Evolutionary conservation across 2,329 filamentous ascomycete genomes (phyloP), one percentile per base, ranked within the genome.

Genomic region (Epichloe gansuensis): DNA sequence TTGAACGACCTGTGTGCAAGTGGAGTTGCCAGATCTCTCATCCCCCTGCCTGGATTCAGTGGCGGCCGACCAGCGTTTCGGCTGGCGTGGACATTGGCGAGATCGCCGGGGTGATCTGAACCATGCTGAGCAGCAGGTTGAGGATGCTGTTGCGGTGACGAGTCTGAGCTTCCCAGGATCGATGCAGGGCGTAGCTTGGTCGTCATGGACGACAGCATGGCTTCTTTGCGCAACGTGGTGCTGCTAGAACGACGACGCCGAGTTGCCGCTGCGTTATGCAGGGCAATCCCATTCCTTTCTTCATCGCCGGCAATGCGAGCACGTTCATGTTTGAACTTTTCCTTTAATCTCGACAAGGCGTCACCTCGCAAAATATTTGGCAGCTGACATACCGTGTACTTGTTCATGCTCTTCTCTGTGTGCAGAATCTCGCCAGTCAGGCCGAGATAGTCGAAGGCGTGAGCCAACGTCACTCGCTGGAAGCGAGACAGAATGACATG

Each of bases 401-500:
- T 87, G 64, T 93, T 85, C 86, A 98, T 95, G 56, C 88, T 84
- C 64, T 87, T 88, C 64, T 98, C 93, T 0, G 90, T 96, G 47
- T 89, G 85, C 12, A 98, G 68, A 0, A 98, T 91, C 62, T 98
- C 93, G 40, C 84, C 87, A 0, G 89, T 95, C 42, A 98, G 69
- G 1, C 94, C 93, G 15, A 98, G 80, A 61, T 98, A 98, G 51
- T 87, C 87, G 72, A 96, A 93, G 0, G 89, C 93, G 11, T 94
- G 97, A 0, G 90, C 87, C 50, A 98, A 80, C 0, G 93, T 98
- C 3, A 98, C 94, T 59, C 94, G 77, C 64, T 98, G 91, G 49
- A 98, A 84, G 47, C 94, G 81, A 3, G 94, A 96, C 35, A 98
- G 71, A 55, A 98, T 98, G 45, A 98, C 91, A 64, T 98, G 93